A percentile compares a stretch with the other conserved stretches of the same genome.
Conservation (phyloP, 306 rosid genomes). For the Arachis hypogaea region DNA sequence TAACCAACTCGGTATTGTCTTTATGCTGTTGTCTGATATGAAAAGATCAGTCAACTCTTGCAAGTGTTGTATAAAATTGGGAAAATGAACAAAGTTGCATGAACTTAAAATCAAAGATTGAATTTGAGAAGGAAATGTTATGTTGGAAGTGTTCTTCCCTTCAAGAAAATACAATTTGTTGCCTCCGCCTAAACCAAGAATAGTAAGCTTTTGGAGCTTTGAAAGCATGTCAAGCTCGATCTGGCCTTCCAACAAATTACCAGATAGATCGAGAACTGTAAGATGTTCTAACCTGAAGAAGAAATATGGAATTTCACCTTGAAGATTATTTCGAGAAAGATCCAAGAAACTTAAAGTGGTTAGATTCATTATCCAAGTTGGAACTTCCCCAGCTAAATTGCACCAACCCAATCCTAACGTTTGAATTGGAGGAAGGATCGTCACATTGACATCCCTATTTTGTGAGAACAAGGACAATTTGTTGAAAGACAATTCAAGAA, state of each 20-base stretch:
- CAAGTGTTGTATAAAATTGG: background rate
- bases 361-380: background rate
- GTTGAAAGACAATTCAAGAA: too few relatives aligned
- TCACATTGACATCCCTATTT: too few relatives aligned
- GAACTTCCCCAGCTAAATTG: background rate
- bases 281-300: background rate
- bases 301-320: background rate
- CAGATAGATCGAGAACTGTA: background rate
- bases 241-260: background rate
- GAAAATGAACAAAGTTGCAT: conserved; percentile 18
- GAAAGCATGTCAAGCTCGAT: background rate
- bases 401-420: too few relatives aligned
- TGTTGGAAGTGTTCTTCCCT: background rate
- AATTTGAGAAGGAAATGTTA: background rate
- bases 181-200: background rate
- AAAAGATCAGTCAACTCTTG: background rate
- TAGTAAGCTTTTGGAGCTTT: background rate
- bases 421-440: too few relatives aligned
- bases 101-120: too few relatives aligned
- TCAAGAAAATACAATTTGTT: background rate
- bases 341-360: background rate
- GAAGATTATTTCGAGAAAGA: background rate
- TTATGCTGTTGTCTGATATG: background rate
- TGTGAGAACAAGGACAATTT: too few relatives aligned
- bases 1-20: conserved; percentile 32